Conservation (phyloP, 208 protist species). For the Herpetomonas tarakana region DNA sequence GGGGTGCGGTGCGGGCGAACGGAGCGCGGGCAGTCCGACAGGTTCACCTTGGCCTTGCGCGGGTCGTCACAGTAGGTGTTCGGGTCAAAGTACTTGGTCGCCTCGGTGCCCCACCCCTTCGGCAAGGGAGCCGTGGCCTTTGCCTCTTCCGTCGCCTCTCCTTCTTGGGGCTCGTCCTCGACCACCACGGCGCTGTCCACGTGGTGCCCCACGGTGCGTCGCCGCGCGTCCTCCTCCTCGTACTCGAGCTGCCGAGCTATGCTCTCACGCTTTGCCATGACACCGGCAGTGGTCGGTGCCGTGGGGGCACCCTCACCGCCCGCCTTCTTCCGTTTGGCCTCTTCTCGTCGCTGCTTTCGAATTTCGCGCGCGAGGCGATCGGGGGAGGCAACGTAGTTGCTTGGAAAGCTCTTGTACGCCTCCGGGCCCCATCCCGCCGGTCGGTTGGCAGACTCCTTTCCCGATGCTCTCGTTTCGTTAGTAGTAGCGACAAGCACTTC, state of each 20-base stretch:
- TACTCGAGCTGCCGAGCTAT: slow-evolving; percentile 18
- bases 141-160: background rate
- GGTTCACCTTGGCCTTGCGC: slow-evolving; percentile 45
- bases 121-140: slow-evolving; percentile 19
- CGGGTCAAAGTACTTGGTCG: slow-evolving; percentile 71
- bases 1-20: slow-evolving; percentile 14
- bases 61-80: slow-evolving; percentile 79
- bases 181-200: slow-evolving; percentile 20
- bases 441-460: slow-evolving; percentile 9
- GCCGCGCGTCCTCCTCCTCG: slow-evolving; percentile 14
- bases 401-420: slow-evolving; percentile 60
- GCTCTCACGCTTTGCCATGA: background rate
- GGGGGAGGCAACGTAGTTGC: slow-evolving; percentile 66
- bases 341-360: slow-evolving; percentile 8
- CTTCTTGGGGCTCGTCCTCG: slow-evolving; percentile 21
- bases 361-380: slow-evolving; percentile 20
- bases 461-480: too few species aligned
- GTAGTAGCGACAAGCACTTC: too few species aligned
- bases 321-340: slow-evolving; percentile 1
- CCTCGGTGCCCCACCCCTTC: slow-evolving; percentile 70
- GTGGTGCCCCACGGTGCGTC: slow-evolving; percentile 32
- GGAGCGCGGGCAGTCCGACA: slow-evolving; percentile 8
- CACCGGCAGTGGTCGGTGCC: background rate
- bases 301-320: background rate
- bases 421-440: slow-evolving; percentile 62